These are phyloP conservation scores for Syncephalis fuscata DNA, from an alignment of 371 early-diverging fungal genomes.

Conservation along the genomic window DNA sequence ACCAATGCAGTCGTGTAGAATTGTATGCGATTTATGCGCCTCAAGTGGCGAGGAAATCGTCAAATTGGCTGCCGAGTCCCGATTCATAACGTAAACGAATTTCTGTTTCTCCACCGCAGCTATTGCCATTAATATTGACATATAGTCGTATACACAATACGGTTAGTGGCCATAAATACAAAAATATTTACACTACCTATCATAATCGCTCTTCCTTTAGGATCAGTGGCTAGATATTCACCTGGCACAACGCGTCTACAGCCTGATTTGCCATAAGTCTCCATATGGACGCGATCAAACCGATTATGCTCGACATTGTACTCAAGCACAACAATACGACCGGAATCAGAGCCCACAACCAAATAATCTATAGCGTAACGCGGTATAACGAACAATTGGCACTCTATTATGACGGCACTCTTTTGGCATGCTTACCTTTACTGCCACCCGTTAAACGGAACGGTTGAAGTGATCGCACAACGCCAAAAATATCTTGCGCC, in stretches of 20 bases:
- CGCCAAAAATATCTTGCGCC: constrained; percentile 74
- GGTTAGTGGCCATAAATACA: too few relatives aligned
- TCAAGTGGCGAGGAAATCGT: constrained; percentile 93
- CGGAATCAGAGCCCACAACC: constrained; percentile 82
- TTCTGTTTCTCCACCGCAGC: constrained; percentile 89
- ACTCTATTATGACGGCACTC: too few relatives aligned
- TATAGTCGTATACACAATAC: background rate
- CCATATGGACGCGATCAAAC: constrained; percentile 77
- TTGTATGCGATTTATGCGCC: constrained; percentile 67
- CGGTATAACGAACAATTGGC: background rate
- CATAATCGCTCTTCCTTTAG: constrained; percentile 93
- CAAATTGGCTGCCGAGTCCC: constrained; percentile 69
- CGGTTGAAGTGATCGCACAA: constrained; percentile 58
- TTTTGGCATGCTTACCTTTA: constrained; percentile 37
- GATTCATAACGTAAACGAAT: constrained; percentile 88
- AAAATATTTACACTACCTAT: constrained; percentile 39
- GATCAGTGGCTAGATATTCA: constrained; percentile 89
- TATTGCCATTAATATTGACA: constrained; percentile 4
- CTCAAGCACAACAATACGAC: constrained; percentile 80
- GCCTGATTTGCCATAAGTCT: constrained; percentile 93
- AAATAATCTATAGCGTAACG: constrained; percentile 53
- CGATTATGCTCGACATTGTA: constrained; percentile 57
- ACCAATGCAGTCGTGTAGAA: constrained; percentile 64
- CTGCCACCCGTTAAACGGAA: constrained; percentile 60
- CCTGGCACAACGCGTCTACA: constrained; percentile 83